Percentiles rank a stretch among this genome's conserved stretches.
These are phyloP conservation scores for Corchorus capsularis DNA, from an alignment of 345 rosid species.

Conservation along the genomic window DNA sequence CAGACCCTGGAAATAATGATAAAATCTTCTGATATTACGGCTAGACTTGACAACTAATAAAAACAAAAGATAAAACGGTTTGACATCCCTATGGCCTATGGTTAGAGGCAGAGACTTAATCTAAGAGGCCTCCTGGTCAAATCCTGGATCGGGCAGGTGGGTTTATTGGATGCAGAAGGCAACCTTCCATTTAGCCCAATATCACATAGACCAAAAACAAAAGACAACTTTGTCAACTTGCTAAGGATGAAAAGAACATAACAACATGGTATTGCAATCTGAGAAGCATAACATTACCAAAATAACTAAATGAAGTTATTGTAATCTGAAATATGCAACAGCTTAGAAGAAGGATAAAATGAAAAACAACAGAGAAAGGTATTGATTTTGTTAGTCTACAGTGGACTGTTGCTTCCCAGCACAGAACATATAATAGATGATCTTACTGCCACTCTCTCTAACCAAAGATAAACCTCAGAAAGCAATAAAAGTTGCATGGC, in stretches of 20 bases:
- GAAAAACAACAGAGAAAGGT: not conserved
- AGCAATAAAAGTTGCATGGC: conserved; percentile 1
- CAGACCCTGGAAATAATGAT: not conserved
- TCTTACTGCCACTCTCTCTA: not conserved
- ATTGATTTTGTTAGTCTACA: not conserved
- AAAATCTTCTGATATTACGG: not conserved
- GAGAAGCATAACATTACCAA: not conserved
- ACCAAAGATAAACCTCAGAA: not conserved
- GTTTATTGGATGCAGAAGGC: too few species aligned
- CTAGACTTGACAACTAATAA: not conserved
- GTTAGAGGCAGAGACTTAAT: too few species aligned
- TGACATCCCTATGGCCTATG: too few species aligned
- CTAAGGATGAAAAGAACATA: not conserved
- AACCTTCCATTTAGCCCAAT: too few species aligned
- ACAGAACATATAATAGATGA: not conserved
- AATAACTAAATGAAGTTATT: not conserved
- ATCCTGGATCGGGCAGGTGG: too few species aligned
- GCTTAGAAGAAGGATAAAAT: not conserved
- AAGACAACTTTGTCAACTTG: not conserved
- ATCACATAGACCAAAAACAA: too few species aligned
- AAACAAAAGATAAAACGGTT: not conserved
- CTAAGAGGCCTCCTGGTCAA: too few species aligned
- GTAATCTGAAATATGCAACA: not conserved
- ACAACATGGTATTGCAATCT: too few species aligned
- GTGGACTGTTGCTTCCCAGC: not conserved